phyloP scores from a whole-genome alignment of 148 eudicot species.

The Rhododendron mucronatum region DNA sequence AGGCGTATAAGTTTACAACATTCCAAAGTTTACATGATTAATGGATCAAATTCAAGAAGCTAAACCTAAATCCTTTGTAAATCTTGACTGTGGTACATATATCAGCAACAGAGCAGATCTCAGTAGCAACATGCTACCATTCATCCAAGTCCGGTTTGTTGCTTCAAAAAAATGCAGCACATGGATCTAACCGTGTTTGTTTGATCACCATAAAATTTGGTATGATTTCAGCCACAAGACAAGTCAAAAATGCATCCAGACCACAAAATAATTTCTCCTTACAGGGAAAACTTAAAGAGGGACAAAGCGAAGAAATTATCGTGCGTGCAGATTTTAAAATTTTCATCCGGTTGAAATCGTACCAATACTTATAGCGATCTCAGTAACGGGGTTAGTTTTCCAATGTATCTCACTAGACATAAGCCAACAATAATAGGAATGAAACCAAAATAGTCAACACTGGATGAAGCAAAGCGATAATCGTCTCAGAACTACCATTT shows the following conservation, averaged over 20 bases:
- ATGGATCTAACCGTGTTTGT: neutral
- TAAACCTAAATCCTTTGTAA: neutral
- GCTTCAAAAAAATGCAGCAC: neutral
- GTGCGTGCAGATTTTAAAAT: neutral
- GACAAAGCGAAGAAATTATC: neutral
- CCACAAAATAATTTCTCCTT: neutral
- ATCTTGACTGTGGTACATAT: neutral
- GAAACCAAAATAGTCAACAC: conserved; percentile 10
- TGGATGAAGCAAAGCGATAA: conserved; percentile 11
- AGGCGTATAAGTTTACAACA: neutral
- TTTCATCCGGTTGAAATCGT: neutral
- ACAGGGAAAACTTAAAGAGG: neutral
- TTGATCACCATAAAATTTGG: neutral
- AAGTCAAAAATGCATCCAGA: neutral
- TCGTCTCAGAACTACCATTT: conserved; percentile 2
- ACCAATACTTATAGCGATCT: neutral
- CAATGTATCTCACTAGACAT: neutral
- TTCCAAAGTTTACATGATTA: neutral
- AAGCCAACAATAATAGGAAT: neutral
- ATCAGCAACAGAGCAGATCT: conserved; percentile 9
- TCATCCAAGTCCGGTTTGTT: neutral
- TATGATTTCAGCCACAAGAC: neutral
- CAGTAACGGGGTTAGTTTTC: neutral
- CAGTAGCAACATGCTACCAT: neutral
- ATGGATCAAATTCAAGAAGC: neutral